Conservation (phyloP, 2,329 filamentous ascomycete genomes). For the Aspergillus sergii region DNA sequence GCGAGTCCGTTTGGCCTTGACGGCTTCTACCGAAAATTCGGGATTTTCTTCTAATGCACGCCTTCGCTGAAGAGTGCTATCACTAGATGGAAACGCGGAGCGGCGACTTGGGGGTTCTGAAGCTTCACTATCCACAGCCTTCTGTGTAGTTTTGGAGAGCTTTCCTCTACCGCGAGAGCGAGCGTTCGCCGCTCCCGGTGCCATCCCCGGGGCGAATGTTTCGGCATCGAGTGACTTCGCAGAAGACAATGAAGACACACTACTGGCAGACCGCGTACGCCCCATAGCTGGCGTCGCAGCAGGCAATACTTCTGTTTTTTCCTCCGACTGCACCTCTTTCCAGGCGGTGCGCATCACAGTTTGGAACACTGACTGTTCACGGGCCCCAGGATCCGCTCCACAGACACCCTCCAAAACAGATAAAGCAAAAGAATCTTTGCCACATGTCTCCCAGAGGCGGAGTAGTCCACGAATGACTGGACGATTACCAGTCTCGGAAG, state of each 20-base stretch:
- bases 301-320: slow-evolving; percentile 8
- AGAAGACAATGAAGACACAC: slow-evolving; percentile 43
- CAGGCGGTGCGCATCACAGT: slow-evolving; percentile 32
- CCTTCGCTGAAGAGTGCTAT: slow-evolving; percentile 30
- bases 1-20: slow-evolving; percentile 30
- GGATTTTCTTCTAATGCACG: slow-evolving; percentile 32
- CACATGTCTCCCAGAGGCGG: slow-evolving; percentile 30
- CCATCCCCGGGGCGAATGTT: slow-evolving; percentile 29
- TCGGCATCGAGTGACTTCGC: slow-evolving; percentile 42
- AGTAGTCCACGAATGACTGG: slow-evolving; percentile 33
- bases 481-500: slow-evolving; percentile 31
- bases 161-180: slow-evolving; percentile 23
- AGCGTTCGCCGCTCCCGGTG: slow-evolving; percentile 17
- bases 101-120: slow-evolving; percentile 12
- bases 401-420: slow-evolving; percentile 34
- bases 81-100: slow-evolving; percentile 25
- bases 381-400: slow-evolving; percentile 27
- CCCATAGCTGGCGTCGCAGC: slow-evolving; percentile 14
- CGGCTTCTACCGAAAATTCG: slow-evolving; percentile 28
- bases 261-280: slow-evolving; percentile 30
- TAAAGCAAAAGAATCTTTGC: slow-evolving; percentile 35
- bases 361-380: slow-evolving; percentile 33
- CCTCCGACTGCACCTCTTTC: slow-evolving; percentile 23
- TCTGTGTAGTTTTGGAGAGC: slow-evolving; percentile 30
- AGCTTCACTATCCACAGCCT: slow-evolving; percentile 23